Evolutionary conservation across 768 basidiomycete species (phyloP).

Genomic region (Pleurotus citrinopileatus): DNA sequence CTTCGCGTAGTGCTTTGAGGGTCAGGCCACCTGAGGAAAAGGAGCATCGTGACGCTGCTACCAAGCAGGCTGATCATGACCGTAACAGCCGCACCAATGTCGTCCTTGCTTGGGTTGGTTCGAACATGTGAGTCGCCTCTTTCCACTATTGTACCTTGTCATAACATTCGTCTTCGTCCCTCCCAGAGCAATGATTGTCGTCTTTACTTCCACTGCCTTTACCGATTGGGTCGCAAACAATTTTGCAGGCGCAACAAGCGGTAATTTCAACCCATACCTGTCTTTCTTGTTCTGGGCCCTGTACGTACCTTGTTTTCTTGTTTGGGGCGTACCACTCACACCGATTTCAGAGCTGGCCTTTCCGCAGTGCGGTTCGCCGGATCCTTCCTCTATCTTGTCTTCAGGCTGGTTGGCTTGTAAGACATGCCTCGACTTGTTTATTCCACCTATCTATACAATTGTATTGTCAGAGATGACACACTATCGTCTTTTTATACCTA

Average conservation of each 20-base stretch:
- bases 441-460: neutral
- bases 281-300: slow-evolving; percentile 72
- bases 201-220: slow-evolving; percentile 78
- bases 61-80: slow-evolving; percentile 87
- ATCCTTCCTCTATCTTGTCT: slow-evolving; percentile 73
- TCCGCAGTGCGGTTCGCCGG: slow-evolving; percentile 81
- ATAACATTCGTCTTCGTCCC: slow-evolving; percentile 7
- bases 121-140: slow-evolving; percentile 65
- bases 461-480: neutral
- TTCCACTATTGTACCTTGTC: slow-evolving; percentile 3
- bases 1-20: slow-evolving; percentile 68
- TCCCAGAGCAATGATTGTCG: slow-evolving; percentile 61
- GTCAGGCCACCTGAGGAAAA: slow-evolving; percentile 69
- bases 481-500: neutral
- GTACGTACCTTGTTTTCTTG: slow-evolving; percentile 26
- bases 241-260: slow-evolving; percentile 43
- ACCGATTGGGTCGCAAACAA: slow-evolving; percentile 65
- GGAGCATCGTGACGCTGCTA: slow-evolving; percentile 81
- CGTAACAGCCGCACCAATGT: slow-evolving; percentile 84
- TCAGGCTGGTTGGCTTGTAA: slow-evolving; percentile 68
- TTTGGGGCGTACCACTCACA: slow-evolving; percentile 1
- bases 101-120: slow-evolving; percentile 78
- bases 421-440: neutral
- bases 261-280: slow-evolving; percentile 86
- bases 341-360: slow-evolving; percentile 58